Evolutionary conservation across 2,329 filamentous ascomycete genomes (phyloP), one percentile per base, ranked within the genome.

Genomic region (Arthrinium puccinioides): DNA sequence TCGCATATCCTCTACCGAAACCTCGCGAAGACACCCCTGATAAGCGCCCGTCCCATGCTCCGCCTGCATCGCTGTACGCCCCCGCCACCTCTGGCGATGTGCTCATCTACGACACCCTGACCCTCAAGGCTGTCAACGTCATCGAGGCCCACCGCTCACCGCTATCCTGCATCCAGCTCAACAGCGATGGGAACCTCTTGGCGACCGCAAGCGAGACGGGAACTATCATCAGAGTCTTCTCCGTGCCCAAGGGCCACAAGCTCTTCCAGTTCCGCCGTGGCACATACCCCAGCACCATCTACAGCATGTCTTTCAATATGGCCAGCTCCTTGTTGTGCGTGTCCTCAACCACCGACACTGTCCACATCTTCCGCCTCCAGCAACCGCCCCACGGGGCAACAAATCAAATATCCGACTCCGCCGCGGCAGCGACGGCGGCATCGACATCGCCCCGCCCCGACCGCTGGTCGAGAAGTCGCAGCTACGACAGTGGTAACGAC

Each of bases 291-390:
- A 89, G 89, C 2, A 84, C 87, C 27, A 98, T 98, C 50, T 96
- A 89, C 65, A 94, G 88, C 75, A 96, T 98, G 88, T 94, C 89
- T 2, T 98, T 98, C 66, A 98, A 98, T 60, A 81, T 88, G 34
- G 88, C 85, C 41, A 94, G 89, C 3, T 95, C 89, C 2, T 70
- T 98, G 9, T 76, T 98, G 24, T 96, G 89, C 54, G 89, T 98
- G 27, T 97, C 92, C 5, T 97, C 90, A 4, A 89, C 88, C 2
- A 94, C 89, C 1, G 92, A 98, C 54, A 98, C 92, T 0, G 83
- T 98, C 9, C 92, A 98, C 58, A 88, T 98, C 36, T 98, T 98
- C 67, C 87, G 89, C 38, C 72, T 98, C 15, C 69, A 75, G 31
- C 60, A 64, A 46, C 51, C 53, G 14, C 27, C 14, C 4, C 21